phyloP scores from a whole-genome alignment of 2,329 filamentous ascomycete genomes.

The Botrytis tulipae region DNA sequence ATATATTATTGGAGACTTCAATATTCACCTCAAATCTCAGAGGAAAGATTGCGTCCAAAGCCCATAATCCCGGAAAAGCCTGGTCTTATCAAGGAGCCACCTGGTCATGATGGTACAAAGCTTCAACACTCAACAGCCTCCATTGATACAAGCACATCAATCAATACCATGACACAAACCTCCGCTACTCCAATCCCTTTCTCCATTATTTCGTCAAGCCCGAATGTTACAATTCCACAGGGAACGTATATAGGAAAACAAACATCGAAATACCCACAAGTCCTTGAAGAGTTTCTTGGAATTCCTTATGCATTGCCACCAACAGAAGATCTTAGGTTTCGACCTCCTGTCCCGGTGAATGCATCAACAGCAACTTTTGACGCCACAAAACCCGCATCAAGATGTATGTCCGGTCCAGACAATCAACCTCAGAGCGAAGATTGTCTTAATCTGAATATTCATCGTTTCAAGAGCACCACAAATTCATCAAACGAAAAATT shows the following conservation, averaged over 20 bases:
- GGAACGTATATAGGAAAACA: conserved; percentile 34
- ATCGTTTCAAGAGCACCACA: conserved; percentile 35
- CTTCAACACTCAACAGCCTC: background rate
- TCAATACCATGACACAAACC: background rate
- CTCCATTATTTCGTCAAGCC: background rate
- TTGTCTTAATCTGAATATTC: conserved; percentile 54
- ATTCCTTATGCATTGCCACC: conserved; percentile 51
- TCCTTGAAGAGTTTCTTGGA: conserved; percentile 45
- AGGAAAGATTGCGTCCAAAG: conserved; percentile 1
- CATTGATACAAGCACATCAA: background rate
- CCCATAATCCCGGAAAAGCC: conserved; percentile 6
- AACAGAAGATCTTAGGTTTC: conserved; percentile 48
- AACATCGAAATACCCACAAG: conserved; percentile 27
- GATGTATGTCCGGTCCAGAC: conserved; percentile 31
- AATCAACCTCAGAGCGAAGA: conserved; percentile 43
- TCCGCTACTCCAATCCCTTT: background rate
- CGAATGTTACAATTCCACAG: conserved; percentile 29
- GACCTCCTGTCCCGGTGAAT: conserved; percentile 34
- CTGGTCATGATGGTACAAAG: conserved; percentile 2
- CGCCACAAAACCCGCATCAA: conserved; percentile 40
- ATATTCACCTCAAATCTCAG: conserved; percentile 4
- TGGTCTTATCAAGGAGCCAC: background rate
- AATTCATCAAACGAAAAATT: conserved; percentile 35
- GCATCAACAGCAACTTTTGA: conserved; percentile 37
- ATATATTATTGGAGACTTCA: conserved; percentile 14